phyloP scores from a whole-genome alignment of 2,329 filamentous ascomycete genomes.

The Phaeosphaeria sp. region DNA sequence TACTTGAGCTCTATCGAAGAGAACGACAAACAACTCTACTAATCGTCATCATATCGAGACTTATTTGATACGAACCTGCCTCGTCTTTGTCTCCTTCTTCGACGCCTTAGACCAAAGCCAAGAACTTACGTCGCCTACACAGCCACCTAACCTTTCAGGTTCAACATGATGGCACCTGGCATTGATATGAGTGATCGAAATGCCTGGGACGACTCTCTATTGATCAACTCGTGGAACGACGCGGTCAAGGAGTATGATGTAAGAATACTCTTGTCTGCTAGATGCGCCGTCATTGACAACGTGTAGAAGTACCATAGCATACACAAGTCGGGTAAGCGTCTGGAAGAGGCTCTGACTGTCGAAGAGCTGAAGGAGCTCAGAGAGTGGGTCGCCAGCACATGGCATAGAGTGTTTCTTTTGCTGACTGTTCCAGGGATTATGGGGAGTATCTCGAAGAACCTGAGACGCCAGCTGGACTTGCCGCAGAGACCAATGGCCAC shows the following conservation, averaged over 20 bases:
- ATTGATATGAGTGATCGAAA: constrained; percentile 39
- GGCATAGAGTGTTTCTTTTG: not conserved
- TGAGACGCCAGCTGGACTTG: constrained; percentile 20
- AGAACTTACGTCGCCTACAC: not conserved
- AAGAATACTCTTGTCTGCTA: not conserved
- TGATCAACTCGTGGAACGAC: constrained; percentile 44
- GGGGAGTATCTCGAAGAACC: constrained; percentile 36
- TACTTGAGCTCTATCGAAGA: not conserved
- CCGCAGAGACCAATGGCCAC: constrained; percentile 24
- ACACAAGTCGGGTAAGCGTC: constrained; percentile 41
- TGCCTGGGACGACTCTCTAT: constrained; percentile 48
- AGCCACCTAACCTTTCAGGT: not conserved
- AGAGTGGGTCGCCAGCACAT: constrained; percentile 23
- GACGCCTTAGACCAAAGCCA: not conserved
- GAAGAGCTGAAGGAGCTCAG: constrained; percentile 41
- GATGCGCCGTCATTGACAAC: constrained; percentile 9
- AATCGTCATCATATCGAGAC: not conserved
- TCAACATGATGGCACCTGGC: constrained; percentile 27
- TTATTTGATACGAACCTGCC: not conserved
- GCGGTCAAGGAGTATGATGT: constrained; percentile 48
- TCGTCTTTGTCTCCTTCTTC: too few relatives aligned
- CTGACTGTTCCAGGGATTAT: constrained; percentile 37
- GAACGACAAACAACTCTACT: not conserved
- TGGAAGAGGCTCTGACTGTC: constrained; percentile 42
- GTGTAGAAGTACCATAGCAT: constrained; percentile 49